phyloP scores from a whole-genome alignment of 306 rosid species.

The Citrullus mucosospermus region DNA sequence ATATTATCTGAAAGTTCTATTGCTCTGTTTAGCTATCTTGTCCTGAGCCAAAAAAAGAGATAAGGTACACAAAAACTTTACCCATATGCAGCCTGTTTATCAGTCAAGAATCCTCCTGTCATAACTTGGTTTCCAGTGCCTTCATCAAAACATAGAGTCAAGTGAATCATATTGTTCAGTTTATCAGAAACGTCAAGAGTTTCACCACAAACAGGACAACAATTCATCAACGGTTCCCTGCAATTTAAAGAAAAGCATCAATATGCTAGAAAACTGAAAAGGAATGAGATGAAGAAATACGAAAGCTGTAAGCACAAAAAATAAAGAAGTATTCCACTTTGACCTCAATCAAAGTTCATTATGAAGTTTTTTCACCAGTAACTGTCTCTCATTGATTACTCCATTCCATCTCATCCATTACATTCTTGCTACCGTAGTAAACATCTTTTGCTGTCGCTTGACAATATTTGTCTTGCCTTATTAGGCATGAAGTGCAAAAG shows the following conservation, averaged over 20 bases:
- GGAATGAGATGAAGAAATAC: neutral
- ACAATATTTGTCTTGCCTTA: neutral
- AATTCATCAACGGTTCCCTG: constrained; percentile 75
- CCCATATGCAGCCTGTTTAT: constrained; percentile 88
- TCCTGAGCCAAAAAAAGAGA: neutral
- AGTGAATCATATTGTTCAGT: constrained; percentile 65
- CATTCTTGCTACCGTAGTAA: neutral
- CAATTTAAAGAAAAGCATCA: constrained; percentile 9
- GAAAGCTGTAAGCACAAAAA: neutral
- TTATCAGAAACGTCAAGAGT: constrained; percentile 58
- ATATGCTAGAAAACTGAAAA: neutral
- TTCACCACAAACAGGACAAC: constrained; percentile 99
- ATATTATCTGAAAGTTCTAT: neutral
- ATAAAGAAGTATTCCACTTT: neutral
- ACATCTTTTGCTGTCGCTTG: neutral
- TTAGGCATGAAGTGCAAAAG: neutral
- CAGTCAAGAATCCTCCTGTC: constrained; percentile 96
- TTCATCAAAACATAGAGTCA: constrained; percentile 89
- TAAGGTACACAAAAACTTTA: constrained; percentile 14
- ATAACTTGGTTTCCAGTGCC: constrained; percentile 96
- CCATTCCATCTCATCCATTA: neutral
- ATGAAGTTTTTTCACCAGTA: neutral
- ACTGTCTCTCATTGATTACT: neutral
- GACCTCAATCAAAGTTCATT: neutral
- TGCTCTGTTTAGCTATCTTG: neutral